Evolutionary conservation across 2,329 filamentous ascomycete genomes (phyloP), one percentile per base, ranked within the genome.

Genomic region (Xylaria sp.): DNA sequence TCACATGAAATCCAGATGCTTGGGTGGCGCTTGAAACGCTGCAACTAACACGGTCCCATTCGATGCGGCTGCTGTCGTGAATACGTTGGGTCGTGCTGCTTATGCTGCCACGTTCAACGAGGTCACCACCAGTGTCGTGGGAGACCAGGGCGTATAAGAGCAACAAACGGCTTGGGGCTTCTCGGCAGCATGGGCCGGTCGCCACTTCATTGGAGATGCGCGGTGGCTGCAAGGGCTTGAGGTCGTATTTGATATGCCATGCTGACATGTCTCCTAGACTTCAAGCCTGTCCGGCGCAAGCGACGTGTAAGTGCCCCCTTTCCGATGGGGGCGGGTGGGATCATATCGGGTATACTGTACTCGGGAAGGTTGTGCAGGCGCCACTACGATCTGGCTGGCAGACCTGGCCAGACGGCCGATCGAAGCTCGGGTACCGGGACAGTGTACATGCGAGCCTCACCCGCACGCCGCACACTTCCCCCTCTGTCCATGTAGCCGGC

Each of bases 291-390:
- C 61, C 61, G 42, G 68, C 55, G 62, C 60, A 61, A 71, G 69
- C 64, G 73, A 71, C 70, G 67, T 70, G 70, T 72, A 73, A 73
- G 74, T 72, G 72, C 65, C 72, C 69, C 71, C 64, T 72, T 76
- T 77, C 75, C 74, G 75, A 77, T 72, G 75, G 73, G 63, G 71
- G 54, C 70, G 70, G 72, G 72, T 71, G 71, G 73, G 69, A 72
- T 74, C 58, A 56, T 58, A 71, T 73, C 64, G 65, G 64, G 61
- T 69, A 64, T 61, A 64, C 62, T 56, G 59, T 72, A 67, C 63
- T 72, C 74, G 74, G 75, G 73, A 75, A 65, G 61, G 69, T 72
- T 73, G 72, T 77, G 75, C 75, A 77, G 74, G 63, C 75, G 75
- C 75, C 75, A 77, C 75, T 71, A 72, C 71, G 71, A 74, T 74